Evolutionary conservation across 1,139 yeast genomes (phyloP).

Genomic region (Pichia sp.): DNA sequence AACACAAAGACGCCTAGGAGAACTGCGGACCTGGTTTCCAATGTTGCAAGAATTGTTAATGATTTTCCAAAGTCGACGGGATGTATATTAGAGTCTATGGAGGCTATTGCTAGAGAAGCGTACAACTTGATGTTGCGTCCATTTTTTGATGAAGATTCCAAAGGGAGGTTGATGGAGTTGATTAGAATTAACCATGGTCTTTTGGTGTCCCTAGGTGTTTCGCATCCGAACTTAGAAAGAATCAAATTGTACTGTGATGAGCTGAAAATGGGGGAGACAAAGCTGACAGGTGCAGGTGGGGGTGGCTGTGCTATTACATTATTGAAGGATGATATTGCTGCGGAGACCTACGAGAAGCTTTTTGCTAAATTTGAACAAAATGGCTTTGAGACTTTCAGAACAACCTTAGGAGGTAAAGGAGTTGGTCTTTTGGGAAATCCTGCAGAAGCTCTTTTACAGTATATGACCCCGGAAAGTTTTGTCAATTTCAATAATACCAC

Average conservation of each 20-base stretch:
- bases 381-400: constrained; percentile 76
- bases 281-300: constrained; percentile 98
- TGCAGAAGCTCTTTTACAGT: constrained; percentile 23
- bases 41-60: constrained; percentile 56
- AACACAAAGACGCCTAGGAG: constrained; percentile 84
- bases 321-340: constrained; percentile 47
- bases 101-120: constrained; percentile 62
- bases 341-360: constrained; percentile 31
- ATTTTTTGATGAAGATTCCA: constrained; percentile 43
- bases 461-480: constrained; percentile 37
- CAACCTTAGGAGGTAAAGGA: constrained; percentile 87
- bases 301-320: constrained; percentile 98
- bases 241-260: constrained; percentile 62
- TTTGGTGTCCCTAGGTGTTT: constrained; percentile 80
- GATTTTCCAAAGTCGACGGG: constrained; percentile 52
- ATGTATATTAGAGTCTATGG: constrained; percentile 69
- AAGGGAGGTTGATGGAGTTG: constrained; percentile 52
- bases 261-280: constrained; percentile 73
- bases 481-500: constrained; percentile 37
- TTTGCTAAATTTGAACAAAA: constrained; percentile 35
- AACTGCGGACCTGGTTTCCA: constrained; percentile 77
- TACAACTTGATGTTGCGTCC: constrained; percentile 55
- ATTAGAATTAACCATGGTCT: constrained; percentile 88
- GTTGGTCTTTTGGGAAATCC: constrained; percentile 50
- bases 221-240: constrained; percentile 81